phyloP scores from a whole-genome alignment of 2,329 filamentous ascomycete species.

The Monosporascus sp. region DNA sequence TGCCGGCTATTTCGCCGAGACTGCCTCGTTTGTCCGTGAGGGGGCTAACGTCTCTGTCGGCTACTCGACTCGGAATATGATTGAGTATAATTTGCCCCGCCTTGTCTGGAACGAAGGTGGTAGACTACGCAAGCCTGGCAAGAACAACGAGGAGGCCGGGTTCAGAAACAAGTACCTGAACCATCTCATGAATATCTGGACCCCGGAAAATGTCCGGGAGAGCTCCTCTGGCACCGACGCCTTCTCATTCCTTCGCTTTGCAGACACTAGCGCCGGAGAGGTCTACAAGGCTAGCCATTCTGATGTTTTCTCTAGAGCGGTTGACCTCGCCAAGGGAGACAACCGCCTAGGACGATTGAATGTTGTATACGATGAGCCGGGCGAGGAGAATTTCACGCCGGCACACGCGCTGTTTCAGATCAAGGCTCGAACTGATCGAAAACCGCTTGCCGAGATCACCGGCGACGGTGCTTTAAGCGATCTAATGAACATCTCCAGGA shows the following conservation, averaged over 20 bases:
- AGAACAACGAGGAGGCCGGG: slow-evolving; percentile 69
- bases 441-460: slow-evolving; percentile 64
- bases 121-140: slow-evolving; percentile 67
- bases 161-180: slow-evolving; percentile 74
- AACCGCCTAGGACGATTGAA: slow-evolving; percentile 63
- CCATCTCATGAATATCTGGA: slow-evolving; percentile 88
- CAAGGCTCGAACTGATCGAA: slow-evolving; percentile 61
- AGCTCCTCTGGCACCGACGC: slow-evolving; percentile 57
- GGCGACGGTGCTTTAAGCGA: slow-evolving; percentile 66
- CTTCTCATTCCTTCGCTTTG: slow-evolving; percentile 89
- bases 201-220: slow-evolving; percentile 68
- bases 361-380: slow-evolving; percentile 64
- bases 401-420: slow-evolving; percentile 80
- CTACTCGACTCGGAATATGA: slow-evolving; percentile 82
- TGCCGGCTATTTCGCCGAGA: slow-evolving; percentile 85
- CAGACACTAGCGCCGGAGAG: slow-evolving; percentile 70
- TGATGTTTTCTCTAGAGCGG: slow-evolving; percentile 69
- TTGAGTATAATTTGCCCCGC: slow-evolving; percentile 78
- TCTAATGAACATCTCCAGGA: slow-evolving; percentile 73
- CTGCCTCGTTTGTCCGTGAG: slow-evolving; percentile 89
- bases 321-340: slow-evolving; percentile 50
- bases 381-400: slow-evolving; percentile 60
- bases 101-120: slow-evolving; percentile 79
- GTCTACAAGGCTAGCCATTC: slow-evolving; percentile 64
- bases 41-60: slow-evolving; percentile 72